Evolutionary conservation across 2,329 filamentous ascomycete species (phyloP), one percentile per base, ranked within the genome.

Genomic region (Graphilbum fragrans): DNA sequence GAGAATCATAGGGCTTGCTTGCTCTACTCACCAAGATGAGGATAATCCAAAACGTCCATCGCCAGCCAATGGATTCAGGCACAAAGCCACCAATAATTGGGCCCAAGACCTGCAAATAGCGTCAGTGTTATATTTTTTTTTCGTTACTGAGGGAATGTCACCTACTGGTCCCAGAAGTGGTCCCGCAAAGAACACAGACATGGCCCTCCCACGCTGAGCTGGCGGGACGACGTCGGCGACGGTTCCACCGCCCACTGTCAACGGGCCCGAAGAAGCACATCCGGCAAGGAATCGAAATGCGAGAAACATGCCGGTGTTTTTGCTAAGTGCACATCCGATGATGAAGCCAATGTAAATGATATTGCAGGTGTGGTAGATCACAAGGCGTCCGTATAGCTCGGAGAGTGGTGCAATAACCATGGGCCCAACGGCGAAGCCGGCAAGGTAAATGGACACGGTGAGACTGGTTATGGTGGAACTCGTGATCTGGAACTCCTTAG

Each of bases 341-440:
- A 47, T 78, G 53, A 80, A 83, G 1, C 59, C 69, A 38, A 72
- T 72, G 58, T 84, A 82, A 3, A 82, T 61, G 2, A 27, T 6
- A 40, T 86, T 86, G 9, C 83, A 80, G 1, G 67, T 65, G 22
- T 86, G 67, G 51, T 94, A 90, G 32, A 94, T 82, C 0, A 87
- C 84, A 19, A 47, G 34, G n/a, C 48, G 49, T 18, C 49, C 49
- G 35, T 50, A 51, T 31, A 50, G 20, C 22, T 51, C 49, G 2
- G 48, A 50, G 29, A 50, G 37, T 4, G 42, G 42, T 5, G 47
- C 49, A 2, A 50, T 44, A 12, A 42, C 21, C 16, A 22, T 20
- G 62, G 70, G 58, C 3, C 58, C 62, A 2, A 70, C 51, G 0
- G 3, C 2, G 4, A 41, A 44, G 6, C 29, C 44, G 43, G 80